Evolutionary conservation across 2,329 filamentous ascomycete species (phyloP).

Genomic region (Alternaria panax): DNA sequence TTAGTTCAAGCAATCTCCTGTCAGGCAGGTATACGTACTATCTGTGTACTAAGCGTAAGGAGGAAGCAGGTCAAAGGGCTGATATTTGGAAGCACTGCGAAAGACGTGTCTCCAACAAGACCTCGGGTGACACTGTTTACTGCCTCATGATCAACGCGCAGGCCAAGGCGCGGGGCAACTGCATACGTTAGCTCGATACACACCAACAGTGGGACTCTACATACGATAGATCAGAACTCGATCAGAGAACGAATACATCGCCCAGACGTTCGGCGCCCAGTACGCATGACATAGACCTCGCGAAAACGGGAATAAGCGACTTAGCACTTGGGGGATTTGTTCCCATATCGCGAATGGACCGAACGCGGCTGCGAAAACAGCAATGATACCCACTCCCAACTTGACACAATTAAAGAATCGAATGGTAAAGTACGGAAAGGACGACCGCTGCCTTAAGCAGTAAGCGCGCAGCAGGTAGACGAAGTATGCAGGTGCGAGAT

Average conservation of each 20-base stretch:
- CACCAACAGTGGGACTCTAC: constrained; percentile 38
- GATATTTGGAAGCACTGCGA: constrained; percentile 90
- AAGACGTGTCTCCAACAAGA: constrained; percentile 90
- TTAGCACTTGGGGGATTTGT: constrained; percentile 84
- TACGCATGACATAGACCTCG: constrained; percentile 95
- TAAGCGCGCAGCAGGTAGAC: constrained; percentile 89
- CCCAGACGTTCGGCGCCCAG: constrained; percentile 98
- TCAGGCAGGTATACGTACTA: constrained; percentile 54
- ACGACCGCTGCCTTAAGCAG: constrained; percentile 79
- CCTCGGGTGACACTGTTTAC: constrained; percentile 90
- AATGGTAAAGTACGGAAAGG: constrained; percentile 72
- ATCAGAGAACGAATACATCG: constrained; percentile 91
- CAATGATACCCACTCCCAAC: constrained; percentile 74
- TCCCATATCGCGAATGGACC: constrained; percentile 84
- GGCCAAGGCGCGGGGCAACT: constrained; percentile 83
- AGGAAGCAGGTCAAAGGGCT: constrained; percentile 80
- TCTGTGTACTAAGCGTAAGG: constrained; percentile 83
- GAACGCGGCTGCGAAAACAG: constrained; percentile 81
- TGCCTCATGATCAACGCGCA: constrained; percentile 75
- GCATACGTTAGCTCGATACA: constrained; percentile 22
- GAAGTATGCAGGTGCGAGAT: constrained; percentile 94
- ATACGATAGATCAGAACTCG: constrained; percentile 80
- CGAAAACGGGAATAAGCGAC: constrained; percentile 90
- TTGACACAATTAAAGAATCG: constrained; percentile 82
- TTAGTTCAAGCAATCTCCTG: constrained; percentile 17